Evolutionary conservation across 805 yeast species (phyloP), one percentile per base, ranked within the genome.

Genomic region (Maudiozyma barnettii): DNA sequence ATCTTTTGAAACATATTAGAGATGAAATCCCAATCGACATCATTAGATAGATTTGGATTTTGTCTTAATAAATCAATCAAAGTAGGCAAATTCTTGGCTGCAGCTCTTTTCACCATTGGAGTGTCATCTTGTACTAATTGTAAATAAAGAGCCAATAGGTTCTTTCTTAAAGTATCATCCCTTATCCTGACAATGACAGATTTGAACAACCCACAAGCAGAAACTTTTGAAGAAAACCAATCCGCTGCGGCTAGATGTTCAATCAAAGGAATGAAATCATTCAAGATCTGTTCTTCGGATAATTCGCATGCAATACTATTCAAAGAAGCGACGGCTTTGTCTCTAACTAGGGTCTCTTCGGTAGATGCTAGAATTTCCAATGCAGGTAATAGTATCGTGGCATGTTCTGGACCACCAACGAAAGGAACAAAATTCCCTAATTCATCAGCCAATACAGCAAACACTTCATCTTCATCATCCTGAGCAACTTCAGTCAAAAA

Each of bases 391-490:
- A 84, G 64, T 38, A 75, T 59, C 30, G 79, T 71, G 9, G 86
- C 85, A 59, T 72, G 73, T 51, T 78, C 74, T 12, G 76, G 56
- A 48, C 99, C 99, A 43, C 99, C 99, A 48, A 93, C 80, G 50
- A 80, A 77, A 5, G 96, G 95, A 33, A 89, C 80, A 64, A 93
- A 91, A 48, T 78, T 77, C 43, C 95, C 95, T 56, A 93, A 70
- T 71, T 90, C 91, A 56, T 84, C 87, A 3, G 97, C 97, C 52
- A 95, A 75, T 19, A 89, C 91, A 1, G 96, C 87, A 67, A 91
- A 83, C 6, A 93, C 96, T 68, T 93, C 99, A 67, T 93, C 99
- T 68, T 93, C 99, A 64, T 95, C 99, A 58, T 93, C 99, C 54
- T 86, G 93, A 9, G 90, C 88, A 22, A 84, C 93, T 45, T 73